These are phyloP conservation scores for Penicillium thymicola DNA, from an alignment of 2,329 filamentous ascomycete species.

Conservation along the genomic window DNA sequence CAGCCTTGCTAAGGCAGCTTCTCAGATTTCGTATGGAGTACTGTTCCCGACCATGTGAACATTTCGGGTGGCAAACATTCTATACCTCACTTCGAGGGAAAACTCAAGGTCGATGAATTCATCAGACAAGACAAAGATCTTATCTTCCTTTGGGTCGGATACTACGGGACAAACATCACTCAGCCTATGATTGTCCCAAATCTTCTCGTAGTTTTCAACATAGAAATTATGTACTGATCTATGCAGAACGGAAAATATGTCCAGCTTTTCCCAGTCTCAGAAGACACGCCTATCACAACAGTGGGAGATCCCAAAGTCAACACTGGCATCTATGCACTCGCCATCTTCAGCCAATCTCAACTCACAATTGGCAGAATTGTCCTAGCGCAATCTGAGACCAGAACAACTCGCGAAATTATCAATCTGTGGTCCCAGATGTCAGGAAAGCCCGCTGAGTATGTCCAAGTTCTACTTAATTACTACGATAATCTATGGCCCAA, in stretches of 20 bases:
- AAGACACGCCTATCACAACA: neutral
- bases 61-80: conserved; percentile 33
- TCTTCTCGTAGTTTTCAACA: conserved; percentile 15
- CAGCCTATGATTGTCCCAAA: conserved; percentile 26
- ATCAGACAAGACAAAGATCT: conserved; percentile 37
- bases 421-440: neutral
- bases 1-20: conserved; percentile 45
- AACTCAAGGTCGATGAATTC: conserved; percentile 41
- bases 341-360: neutral
- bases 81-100: conserved; percentile 46
- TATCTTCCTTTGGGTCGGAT: conserved; percentile 40
- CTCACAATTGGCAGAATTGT: neutral
- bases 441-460: conserved; percentile 14
- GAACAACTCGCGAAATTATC: neutral
- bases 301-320: neutral
- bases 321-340: neutral
- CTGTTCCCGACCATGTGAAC: conserved; percentile 37
- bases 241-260: conserved; percentile 1
- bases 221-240: neutral
- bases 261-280: neutral
- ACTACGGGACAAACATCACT: conserved; percentile 36
- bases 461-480: conserved; percentile 25
- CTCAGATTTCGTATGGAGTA: conserved; percentile 44
- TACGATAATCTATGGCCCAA: conserved; percentile 31
- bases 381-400: neutral